Evolutionary conservation across 192 early-diverging fungal species (phyloP), one percentile per base, ranked within the genome.

Genomic region (Chytriomyces confervae): DNA sequence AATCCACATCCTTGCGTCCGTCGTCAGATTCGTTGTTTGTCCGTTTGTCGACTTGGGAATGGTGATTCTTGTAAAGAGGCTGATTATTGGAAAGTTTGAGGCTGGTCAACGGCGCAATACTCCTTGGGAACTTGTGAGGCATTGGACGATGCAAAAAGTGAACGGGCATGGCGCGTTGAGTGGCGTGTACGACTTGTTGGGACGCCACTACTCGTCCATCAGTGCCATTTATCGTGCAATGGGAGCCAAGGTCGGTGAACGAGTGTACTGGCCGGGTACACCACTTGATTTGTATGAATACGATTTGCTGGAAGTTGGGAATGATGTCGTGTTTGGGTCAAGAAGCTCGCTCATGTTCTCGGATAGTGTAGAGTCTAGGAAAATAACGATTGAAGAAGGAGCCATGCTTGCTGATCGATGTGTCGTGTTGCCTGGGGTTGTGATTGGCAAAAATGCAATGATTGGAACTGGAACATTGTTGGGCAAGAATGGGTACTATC

Each of bases 281-380:
- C 75, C 78, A 18, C 69, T 83, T 11, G 62, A 61, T 49, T 46
- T 86, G 11, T 69, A 78, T 47, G 85, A 84, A 67, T 81, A 66
- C 64, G 83, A 84, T 61, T 72, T 86, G 70, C 73, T 84, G 20
- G 74, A 80, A 18, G 78, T 86, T 61, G 83, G 85, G 6, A 61
- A 86, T 60, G 83, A 86, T 66, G 85, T 84, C 6, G 81, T 86
- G 50, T 86, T 86, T 73, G 85, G 85, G 6, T 84, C 83, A 5
- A 73, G 85, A 27, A 72, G 74, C 8, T 68, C 69, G 49, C 51
- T 86, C n/a, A 27, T 86, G 60, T 74, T 75, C 67, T 75, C 81
- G 11, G 83, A 86, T 50, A 69, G 79, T 11, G 48, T 75, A 20
- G 80, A 72, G 48, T 80, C 75, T 2, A 57, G 79, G 61, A 53